These are phyloP conservation scores for Ceratocystis variospora DNA, from an alignment of 2,329 filamentous ascomycete species.

Conservation along the genomic window DNA sequence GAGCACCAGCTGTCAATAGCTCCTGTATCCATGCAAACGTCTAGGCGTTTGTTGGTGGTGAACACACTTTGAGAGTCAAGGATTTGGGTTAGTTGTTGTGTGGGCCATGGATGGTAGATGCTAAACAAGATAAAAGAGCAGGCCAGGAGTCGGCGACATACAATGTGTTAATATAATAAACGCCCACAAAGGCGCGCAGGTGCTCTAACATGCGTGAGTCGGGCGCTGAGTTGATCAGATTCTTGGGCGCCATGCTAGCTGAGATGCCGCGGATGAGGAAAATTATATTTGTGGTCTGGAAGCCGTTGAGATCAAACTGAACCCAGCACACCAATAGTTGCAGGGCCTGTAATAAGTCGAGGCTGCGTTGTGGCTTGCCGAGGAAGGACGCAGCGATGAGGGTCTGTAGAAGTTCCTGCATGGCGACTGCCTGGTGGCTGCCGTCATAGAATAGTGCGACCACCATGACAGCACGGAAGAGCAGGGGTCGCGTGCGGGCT, in stretches of 20 bases:
- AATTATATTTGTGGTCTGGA: slow-evolving; percentile 36
- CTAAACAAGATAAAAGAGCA: neutral
- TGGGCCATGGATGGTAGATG: neutral
- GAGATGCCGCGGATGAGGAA: slow-evolving; percentile 30
- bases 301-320: slow-evolving; percentile 30
- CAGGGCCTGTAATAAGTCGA: slow-evolving; percentile 37
- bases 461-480: slow-evolving; percentile 40
- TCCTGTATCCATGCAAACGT: slow-evolving; percentile 35
- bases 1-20: slow-evolving; percentile 33
- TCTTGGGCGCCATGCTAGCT: slow-evolving; percentile 24
- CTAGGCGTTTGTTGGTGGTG: slow-evolving; percentile 34
- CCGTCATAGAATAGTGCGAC: slow-evolving; percentile 32
- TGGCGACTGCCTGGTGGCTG: slow-evolving; percentile 31
- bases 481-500: slow-evolving; percentile 29
- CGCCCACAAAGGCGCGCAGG: slow-evolving; percentile 36
- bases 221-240: slow-evolving; percentile 19
- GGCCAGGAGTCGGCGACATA: slow-evolving; percentile 23
- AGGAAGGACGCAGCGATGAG: slow-evolving; percentile 30
- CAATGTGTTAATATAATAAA: slow-evolving; percentile 38
- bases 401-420: slow-evolving; percentile 32
- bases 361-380: slow-evolving; percentile 30
- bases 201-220: slow-evolving; percentile 28
- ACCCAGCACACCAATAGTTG: slow-evolving; percentile 34
- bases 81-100: neutral
- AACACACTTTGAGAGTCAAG: slow-evolving; percentile 26